These are phyloP conservation scores for Blastomyces percursus DNA, from an alignment of 2,329 filamentous ascomycete species.

Conservation along the genomic window DNA sequence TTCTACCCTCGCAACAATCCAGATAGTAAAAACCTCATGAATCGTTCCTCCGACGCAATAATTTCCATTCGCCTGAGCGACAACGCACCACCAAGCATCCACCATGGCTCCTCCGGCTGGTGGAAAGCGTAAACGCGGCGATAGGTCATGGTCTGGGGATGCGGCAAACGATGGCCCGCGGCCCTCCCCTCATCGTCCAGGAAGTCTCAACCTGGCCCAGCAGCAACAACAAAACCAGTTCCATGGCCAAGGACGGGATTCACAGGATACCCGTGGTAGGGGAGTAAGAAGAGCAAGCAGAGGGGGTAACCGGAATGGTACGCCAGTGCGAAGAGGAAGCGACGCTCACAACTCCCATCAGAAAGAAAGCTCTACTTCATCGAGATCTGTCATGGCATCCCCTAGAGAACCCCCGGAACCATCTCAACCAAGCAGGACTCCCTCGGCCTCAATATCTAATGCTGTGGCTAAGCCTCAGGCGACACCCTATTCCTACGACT, in stretches of 20 bases:
- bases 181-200: slow-evolving; percentile 39
- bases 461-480: slow-evolving; percentile 18
- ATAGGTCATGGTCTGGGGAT: slow-evolving; percentile 36
- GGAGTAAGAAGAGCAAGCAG: slow-evolving; percentile 29
- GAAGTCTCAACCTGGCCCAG: slow-evolving; percentile 43
- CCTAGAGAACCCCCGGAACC: slow-evolving; percentile 22
- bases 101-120: slow-evolving; percentile 42
- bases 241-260: slow-evolving; percentile 26
- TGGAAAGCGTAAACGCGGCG: slow-evolving; percentile 46
- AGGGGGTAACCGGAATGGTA: slow-evolving; percentile 26
- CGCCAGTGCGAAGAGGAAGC: slow-evolving; percentile 25
- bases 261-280: slow-evolving; percentile 29
- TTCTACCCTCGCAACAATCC: neutral
- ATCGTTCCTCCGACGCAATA: slow-evolving; percentile 21
- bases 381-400: slow-evolving; percentile 22
- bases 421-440: slow-evolving; percentile 21
- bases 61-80: slow-evolving; percentile 21
- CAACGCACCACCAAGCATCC: slow-evolving; percentile 18
- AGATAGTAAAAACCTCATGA: slow-evolving; percentile 17
- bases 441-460: slow-evolving; percentile 17
- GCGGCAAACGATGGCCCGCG: slow-evolving; percentile 29
- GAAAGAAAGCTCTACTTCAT: slow-evolving; percentile 18
- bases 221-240: slow-evolving; percentile 33
- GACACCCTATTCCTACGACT: slow-evolving; percentile 57
- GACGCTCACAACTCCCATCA: slow-evolving; percentile 29